Evolutionary conservation across 805 yeast species (phyloP).

Genomic region (Wickerhamiella dianesei): DNA sequence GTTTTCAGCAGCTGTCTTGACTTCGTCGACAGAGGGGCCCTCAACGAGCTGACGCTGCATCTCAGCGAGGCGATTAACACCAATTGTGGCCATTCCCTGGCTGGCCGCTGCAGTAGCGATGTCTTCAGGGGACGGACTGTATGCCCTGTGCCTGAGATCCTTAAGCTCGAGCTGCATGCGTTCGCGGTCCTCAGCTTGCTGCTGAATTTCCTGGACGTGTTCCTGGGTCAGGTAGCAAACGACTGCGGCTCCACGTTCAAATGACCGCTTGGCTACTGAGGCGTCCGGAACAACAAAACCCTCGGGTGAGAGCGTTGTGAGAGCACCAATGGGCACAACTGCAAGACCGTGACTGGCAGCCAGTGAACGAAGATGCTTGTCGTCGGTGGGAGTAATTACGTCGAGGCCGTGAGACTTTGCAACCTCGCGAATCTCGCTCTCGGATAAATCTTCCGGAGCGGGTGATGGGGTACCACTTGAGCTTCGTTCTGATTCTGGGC

Average conservation of each 20-base stretch:
- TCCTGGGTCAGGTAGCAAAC: constrained; percentile 1
- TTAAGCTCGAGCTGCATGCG: constrained; percentile 1
- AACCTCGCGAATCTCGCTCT: background rate
- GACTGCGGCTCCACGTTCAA: background rate
- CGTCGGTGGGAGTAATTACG: background rate
- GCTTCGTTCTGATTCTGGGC: background rate
- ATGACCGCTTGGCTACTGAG: background rate
- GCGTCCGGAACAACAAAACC: constrained; percentile 1
- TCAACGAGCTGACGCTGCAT: constrained; percentile 9
- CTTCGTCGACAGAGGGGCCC: constrained; percentile 3
- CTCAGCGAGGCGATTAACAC: constrained; percentile 6
- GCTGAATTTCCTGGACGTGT: constrained; percentile 2
- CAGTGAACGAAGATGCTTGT: constrained; percentile 2
- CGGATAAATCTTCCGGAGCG: background rate
- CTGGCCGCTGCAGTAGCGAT: constrained; percentile 14
- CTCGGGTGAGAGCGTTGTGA: constrained; percentile 4
- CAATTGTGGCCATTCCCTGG: constrained; percentile 9
- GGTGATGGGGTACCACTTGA: background rate
- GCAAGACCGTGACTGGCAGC: constrained; percentile 15
- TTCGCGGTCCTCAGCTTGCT: constrained; percentile 2
- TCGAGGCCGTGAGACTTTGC: background rate
- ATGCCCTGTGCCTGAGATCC: constrained; percentile 1
- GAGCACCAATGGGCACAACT: constrained; percentile 12
- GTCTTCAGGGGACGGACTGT: constrained; percentile 5
- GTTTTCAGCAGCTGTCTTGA: constrained; percentile 5